phyloP scores from a whole-genome alignment of 2,329 filamentous ascomycete species.

The Colletotrichum higginsianum region DNA sequence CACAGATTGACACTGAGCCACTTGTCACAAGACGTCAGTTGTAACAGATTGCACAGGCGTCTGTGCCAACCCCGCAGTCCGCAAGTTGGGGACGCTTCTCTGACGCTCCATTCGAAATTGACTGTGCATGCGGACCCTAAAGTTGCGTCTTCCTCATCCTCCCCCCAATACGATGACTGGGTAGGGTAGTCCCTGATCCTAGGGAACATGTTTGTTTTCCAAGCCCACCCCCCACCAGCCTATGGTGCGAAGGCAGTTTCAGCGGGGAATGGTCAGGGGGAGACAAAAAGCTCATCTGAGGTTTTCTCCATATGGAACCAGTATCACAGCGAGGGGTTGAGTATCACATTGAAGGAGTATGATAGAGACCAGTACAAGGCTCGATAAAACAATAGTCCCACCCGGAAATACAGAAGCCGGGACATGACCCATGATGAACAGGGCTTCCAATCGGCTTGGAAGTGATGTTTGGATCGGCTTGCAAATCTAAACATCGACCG shows the following conservation, averaged over 20 bases:
- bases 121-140: neutral
- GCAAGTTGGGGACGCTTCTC: neutral
- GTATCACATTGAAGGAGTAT: constrained; percentile 27
- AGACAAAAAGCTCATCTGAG: constrained; percentile 33
- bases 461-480: constrained; percentile 12
- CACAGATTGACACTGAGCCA: constrained; percentile 24
- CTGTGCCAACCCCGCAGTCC: constrained; percentile 15
- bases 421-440: constrained; percentile 17
- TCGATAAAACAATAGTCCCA: constrained; percentile 31
- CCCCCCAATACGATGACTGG: neutral
- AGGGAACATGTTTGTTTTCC: constrained; percentile 34
- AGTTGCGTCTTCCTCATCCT: neutral
- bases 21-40: constrained; percentile 40
- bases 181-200: constrained; percentile 7
- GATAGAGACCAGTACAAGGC: constrained; percentile 1
- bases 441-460: constrained; percentile 1
- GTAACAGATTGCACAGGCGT: constrained; percentile 29
- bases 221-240: constrained; percentile 23
- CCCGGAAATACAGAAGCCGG: constrained; percentile 34
- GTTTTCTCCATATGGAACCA: constrained; percentile 23
- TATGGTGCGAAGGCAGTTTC: constrained; percentile 34
- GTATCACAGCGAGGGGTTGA: constrained; percentile 37
- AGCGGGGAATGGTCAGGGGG: constrained; percentile 25
- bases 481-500: constrained; percentile 17
- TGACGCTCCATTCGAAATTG: neutral